Evolutionary conservation across 768 basidiomycete species (phyloP).

Genomic region (Inosperma sp.): DNA sequence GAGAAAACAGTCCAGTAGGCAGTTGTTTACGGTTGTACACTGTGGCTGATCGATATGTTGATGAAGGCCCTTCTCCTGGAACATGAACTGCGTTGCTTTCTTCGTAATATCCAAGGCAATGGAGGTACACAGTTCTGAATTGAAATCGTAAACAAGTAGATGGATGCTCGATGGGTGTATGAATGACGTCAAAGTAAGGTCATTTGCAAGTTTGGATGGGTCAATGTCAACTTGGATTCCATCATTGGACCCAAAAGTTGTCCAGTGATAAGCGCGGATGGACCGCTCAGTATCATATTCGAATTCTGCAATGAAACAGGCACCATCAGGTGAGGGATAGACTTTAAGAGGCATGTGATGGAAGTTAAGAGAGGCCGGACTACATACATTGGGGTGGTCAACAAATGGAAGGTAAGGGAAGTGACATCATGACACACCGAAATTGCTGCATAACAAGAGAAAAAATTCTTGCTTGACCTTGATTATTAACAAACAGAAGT

Average conservation of each 20-base stretch:
- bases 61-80: slow-evolving; percentile 39
- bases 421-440: neutral
- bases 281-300: neutral
- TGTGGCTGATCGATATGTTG: slow-evolving; percentile 13
- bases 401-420: no score
- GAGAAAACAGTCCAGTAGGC: slow-evolving; percentile 48
- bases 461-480: neutral
- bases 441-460: neutral
- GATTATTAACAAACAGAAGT: neutral
- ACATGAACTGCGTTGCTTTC: slow-evolving; percentile 52
- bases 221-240: slow-evolving; percentile 36
- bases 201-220: slow-evolving; percentile 24
- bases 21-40: slow-evolving; percentile 40
- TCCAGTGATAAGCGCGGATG: slow-evolving; percentile 49
- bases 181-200: slow-evolving; percentile 41
- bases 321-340: slow-evolving; percentile 7
- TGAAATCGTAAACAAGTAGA: slow-evolving; percentile 36
- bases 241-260: slow-evolving; percentile 47
- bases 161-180: slow-evolving; percentile 39
- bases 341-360: no score
- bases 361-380: no score
- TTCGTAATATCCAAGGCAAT: slow-evolving; percentile 49
- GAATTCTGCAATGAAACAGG: slow-evolving; percentile 2
- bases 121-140: slow-evolving; percentile 34
- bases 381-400: no score